Percentiles rank a stretch among this genome's conserved stretches.
These are phyloP conservation scores for Lavandula angustifolia DNA, from an alignment of 257 asterid species.

Conservation along the genomic window DNA sequence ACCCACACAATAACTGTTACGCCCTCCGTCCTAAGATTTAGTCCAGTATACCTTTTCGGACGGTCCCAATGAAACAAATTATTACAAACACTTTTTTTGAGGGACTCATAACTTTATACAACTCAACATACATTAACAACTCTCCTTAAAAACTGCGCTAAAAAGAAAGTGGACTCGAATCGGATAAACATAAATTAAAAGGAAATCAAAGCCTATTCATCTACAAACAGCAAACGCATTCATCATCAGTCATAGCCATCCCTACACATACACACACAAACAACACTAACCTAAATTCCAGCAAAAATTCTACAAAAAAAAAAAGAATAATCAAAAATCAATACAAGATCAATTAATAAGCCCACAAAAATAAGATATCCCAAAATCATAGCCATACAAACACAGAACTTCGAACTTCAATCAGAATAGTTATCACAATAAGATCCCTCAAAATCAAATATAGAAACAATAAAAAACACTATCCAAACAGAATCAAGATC, in stretches of 20 bases:
- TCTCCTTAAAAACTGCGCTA: no score
- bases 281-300: constrained; percentile 8
- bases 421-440: constrained; percentile 33
- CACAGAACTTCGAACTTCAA: constrained; percentile 29
- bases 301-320: constrained; percentile 18
- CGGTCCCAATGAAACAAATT: no score
- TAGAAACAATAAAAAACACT: not conserved
- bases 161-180: no score
- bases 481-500: constrained; percentile 41
- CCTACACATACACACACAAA: constrained; percentile 15
- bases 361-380: not conserved
- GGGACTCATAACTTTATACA: no score
- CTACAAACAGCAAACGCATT: constrained; percentile 26
- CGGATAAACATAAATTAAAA: constrained; percentile 13
- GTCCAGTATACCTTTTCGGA: no score
- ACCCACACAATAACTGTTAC: constrained; percentile 14
- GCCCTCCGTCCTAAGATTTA: no score
- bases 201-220: constrained; percentile 12
- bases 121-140: no score
- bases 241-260: constrained; percentile 24
- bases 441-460: constrained; percentile 53
- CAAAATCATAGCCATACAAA: not conserved
- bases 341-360: constrained; percentile 37
- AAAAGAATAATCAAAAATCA: constrained; percentile 7
- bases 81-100: no score